Evolutionary conservation across 2,329 filamentous ascomycete species (phyloP), one percentile per base, ranked within the genome.

Genomic region (Calonectria hongkongensis): DNA sequence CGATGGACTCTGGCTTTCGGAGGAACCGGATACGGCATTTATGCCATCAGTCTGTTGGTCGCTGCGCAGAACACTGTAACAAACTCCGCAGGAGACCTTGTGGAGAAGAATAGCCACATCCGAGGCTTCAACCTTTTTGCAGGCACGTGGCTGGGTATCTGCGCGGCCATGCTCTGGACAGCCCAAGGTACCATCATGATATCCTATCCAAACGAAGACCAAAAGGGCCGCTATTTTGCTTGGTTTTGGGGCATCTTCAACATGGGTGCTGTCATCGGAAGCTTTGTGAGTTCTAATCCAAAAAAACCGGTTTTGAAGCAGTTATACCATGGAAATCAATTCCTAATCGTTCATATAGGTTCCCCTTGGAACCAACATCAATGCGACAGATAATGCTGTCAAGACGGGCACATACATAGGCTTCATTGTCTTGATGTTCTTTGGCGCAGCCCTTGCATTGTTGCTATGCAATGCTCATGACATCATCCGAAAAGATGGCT

Each of bases 211-310:
- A 87, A 90, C 16, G 96, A 98, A 85, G 85, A 91, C 43, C 90
- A 92, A 74, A 98, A 98, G 88, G 96, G 96, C 62, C 92, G 92
- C 74, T 98, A 95, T 84, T 97, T 98, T 83, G 94, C 94, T 74
- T 92, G 92, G 87, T 98, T 98, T 86, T 98, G 96, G 96, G 92
- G 95, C 82, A 97, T 98, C 81, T 98, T 98, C 89, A 98, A 98
- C 85, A 85, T 97, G 73, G 96, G 96, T 76, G 95, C 92, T 80
- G 95, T 98, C 73, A 94, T 98, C 83, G 96, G 96, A 74, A 92
- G 93, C 79, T 83, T 92, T 81, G 85, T 88, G 83, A 75, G 85
- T 80, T 13, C 15, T 27, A 5, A 12, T 48, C 45, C n/a, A 25
- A 33, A 33, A 21, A 3, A 48, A 25, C n/a, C 21, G 6, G 3